Evolutionary conservation across 768 basidiomycete species (phyloP), one percentile per base, ranked within the genome.

Genomic region (Suillus brevipes): DNA sequence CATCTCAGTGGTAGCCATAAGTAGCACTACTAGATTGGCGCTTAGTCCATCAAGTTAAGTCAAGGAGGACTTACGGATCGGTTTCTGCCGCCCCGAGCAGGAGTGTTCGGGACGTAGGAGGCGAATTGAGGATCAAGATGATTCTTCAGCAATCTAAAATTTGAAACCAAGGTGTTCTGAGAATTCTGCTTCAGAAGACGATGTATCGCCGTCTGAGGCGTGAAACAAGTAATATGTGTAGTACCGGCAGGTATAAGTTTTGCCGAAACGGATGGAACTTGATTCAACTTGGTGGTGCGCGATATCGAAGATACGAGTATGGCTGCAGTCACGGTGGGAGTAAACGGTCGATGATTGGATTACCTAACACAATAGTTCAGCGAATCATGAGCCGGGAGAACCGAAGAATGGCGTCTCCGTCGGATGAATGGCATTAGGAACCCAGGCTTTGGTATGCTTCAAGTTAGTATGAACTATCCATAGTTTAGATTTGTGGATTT

Each of bases 401-500:
- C 20, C 38, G 38, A 59, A 42, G 6, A 13, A 31, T 16, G 40
- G 58, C 25, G 40, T 18, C 8, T 40, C 57, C 9, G 23, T 16
- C 28, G 38, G 25, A 23, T 20, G 10, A 28, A 40, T 58, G 56
- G 3, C 40, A 20, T 42, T 28, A 31, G 36, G 38, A 20, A 38
- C 23, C 40, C 18, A 40, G 25, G 12, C 1, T 1, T 42, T 28
- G 58, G 31, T 18, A 55, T n/a, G 16, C 31, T 34, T 55, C 20
- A 13, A 59, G 57, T 59, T 59, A 59, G 58, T 20, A 16, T 52
- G 25, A 18, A 55, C 53, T 36, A 55, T 55, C 34, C 53, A 55
- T 55, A n/a, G 31, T 2, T 10, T 18, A 53, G 34, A 36, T 55
- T 36, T 34, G 3, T 36, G 36, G 31, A 55, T 34, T 55, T 55